phyloP scores from a whole-genome alignment of 1,284 basidiomycete genomes.

The Cryptococcus sp. region DNA sequence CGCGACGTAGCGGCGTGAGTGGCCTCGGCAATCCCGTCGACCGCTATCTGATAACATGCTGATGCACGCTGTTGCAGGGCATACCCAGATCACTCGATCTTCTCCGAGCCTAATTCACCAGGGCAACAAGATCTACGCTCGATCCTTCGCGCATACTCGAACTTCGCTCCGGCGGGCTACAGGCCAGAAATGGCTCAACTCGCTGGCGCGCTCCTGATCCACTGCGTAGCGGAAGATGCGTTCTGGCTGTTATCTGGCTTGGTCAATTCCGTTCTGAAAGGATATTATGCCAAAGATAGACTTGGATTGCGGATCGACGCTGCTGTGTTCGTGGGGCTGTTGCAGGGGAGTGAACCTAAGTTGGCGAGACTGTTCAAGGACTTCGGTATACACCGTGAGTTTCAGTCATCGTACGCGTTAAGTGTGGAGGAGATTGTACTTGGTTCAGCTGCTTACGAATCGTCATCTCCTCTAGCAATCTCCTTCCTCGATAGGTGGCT shows the following conservation, averaged over 20 bases:
- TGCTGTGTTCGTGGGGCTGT: conserved; percentile 70
- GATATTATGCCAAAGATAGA: conserved; percentile 73
- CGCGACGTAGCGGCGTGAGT: conserved; percentile 59
- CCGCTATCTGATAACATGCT: background rate
- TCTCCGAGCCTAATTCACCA: conserved; percentile 32
- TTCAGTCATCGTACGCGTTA: background rate
- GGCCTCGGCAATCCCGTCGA: background rate
- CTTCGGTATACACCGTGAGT: conserved; percentile 56
- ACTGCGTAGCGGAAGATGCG: conserved; percentile 85
- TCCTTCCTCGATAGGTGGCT: conserved; percentile 47
- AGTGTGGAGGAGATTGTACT: background rate
- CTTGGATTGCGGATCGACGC: conserved; percentile 79
- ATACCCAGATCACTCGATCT: conserved; percentile 49
- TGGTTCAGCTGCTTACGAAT: background rate
- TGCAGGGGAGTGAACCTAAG: conserved; percentile 68
- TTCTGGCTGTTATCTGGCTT: conserved; percentile 79
- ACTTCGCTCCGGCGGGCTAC: conserved; percentile 67
- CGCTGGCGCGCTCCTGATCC: conserved; percentile 74
- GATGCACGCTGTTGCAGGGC: background rate
- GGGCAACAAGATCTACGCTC: conserved; percentile 48
- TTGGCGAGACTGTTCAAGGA: conserved; percentile 64
- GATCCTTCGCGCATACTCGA: conserved; percentile 45
- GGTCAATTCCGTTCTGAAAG: conserved; percentile 67
- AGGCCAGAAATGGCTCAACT: conserved; percentile 66
- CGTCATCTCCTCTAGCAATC: conserved; percentile 27